Percentiles rank a stretch among this genome's conserved stretches.
Conservation (phyloP, 805 yeast species). For the Huiozyma sinensis region DNA sequence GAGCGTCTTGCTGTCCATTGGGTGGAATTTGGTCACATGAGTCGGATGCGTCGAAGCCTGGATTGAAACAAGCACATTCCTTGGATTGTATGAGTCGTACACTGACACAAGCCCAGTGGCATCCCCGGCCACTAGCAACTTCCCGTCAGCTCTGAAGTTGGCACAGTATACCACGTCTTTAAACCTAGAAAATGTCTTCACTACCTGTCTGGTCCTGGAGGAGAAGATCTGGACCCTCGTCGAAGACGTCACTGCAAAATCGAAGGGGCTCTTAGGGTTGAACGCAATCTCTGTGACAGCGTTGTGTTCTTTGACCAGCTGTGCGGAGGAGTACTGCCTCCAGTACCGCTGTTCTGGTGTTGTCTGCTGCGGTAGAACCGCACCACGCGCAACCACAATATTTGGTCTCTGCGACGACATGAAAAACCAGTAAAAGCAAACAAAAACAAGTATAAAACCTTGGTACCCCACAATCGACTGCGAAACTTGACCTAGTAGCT, state of each 20-base stretch:
- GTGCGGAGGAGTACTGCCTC: slow-evolving; percentile 79
- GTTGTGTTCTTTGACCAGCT: slow-evolving; percentile 85
- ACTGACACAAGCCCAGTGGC: slow-evolving; percentile 89
- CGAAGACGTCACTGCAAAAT: slow-evolving; percentile 86
- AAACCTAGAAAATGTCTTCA: slow-evolving; percentile 75
- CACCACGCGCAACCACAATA: slow-evolving; percentile 53
- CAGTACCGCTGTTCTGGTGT: slow-evolving; percentile 93
- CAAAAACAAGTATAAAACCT: too few species aligned
- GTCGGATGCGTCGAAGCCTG: slow-evolving; percentile 81
- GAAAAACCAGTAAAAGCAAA: background rate
- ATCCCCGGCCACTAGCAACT: slow-evolving; percentile 86
- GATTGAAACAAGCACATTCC: slow-evolving; percentile 68
- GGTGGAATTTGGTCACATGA: slow-evolving; percentile 86
- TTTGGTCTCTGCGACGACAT: slow-evolving; percentile 72
- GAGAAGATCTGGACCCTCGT: slow-evolving; percentile 88
- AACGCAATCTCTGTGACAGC: slow-evolving; percentile 82
- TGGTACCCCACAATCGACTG: too few species aligned
- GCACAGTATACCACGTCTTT: slow-evolving; percentile 89
- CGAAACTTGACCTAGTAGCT: too few species aligned
- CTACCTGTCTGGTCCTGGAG: slow-evolving; percentile 86
- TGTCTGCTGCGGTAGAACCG: slow-evolving; percentile 66
- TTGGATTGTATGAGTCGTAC: slow-evolving; percentile 72
- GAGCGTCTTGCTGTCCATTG: slow-evolving; percentile 49
- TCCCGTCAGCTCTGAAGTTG: slow-evolving; percentile 85
- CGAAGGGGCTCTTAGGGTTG: slow-evolving; percentile 77